Evolutionary conservation across 1,139 yeast species (phyloP), one percentile per base, ranked within the genome.

Genomic region (Saccharomyces uvarum): DNA sequence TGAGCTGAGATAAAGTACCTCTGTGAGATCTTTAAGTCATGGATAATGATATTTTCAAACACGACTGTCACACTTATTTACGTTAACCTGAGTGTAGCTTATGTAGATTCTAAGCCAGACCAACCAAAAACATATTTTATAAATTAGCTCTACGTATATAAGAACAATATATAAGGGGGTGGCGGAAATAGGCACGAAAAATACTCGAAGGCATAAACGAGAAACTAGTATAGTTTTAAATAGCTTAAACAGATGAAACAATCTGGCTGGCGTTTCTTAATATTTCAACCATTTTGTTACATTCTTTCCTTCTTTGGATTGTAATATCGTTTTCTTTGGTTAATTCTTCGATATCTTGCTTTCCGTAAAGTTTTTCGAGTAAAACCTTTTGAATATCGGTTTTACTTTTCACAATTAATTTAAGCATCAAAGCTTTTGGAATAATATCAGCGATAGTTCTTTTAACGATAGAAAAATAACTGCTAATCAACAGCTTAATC

Each of bases 361-460:
- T 81, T 61, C 85, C 85, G 73, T 91, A 93, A 59, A 93, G 77
- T 71, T 88, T 88, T 73, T 88, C 96, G 62, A 93, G 78, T 63
- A 93, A 78, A 63, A 88, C 95, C 69, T 85, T 88, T 74, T 93
- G 99, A 66, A 93, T 87, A 61, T 88, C 95, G 56, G 83, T 86
- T 74, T 88, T 89, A 46, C 96, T 86, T 65, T 78, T 79, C 59
- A 84, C 84, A 67, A 93, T 93, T 69, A 93, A 80, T 73, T 93
- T 93, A 67, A 91, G 78, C 95, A 91, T 89, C 59, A 93, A 81
- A 3, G 98, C 96, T 75, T 93, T 93, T 61, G 99, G 99, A 61
- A 93, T 86, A 69, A 91, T 75, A 72, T 93, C 99, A 14, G 95
- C 86, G 62, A 93, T 88, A 0, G 98, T 89, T 70, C 96, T 83